Percentiles rank a stretch among this genome's conserved stretches.
phyloP scores from a whole-genome alignment of 2,329 filamentous ascomycete genomes.

The Clonostachys rosea region DNA sequence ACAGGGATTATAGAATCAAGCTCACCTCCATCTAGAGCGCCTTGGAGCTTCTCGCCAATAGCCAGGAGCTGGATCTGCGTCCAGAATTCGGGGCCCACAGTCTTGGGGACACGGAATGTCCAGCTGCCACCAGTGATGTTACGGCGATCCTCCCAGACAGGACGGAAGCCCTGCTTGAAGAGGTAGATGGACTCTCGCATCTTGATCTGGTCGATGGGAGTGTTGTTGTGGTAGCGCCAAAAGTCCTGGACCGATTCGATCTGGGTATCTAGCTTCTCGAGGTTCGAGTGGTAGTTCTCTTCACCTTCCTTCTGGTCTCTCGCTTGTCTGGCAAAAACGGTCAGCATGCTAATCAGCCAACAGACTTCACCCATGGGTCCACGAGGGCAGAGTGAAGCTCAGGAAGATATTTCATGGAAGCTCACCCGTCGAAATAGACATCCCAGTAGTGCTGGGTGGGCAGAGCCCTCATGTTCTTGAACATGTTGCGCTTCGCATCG shows the following conservation, averaged over 20 bases:
- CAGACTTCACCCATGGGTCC: background rate
- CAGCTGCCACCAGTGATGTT: constrained; percentile 84
- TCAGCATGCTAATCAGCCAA: background rate
- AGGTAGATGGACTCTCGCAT: constrained; percentile 75
- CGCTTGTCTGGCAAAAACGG: constrained; percentile 24
- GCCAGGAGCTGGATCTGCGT: constrained; percentile 77
- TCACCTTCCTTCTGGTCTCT: constrained; percentile 37
- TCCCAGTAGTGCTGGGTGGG: constrained; percentile 79
- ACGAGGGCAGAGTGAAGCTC: background rate
- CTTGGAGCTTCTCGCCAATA: constrained; percentile 76
- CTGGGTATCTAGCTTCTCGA: constrained; percentile 58
- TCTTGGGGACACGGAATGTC: constrained; percentile 87
- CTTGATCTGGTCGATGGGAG: constrained; percentile 69
- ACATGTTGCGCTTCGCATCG: constrained; percentile 78
- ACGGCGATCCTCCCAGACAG: constrained; percentile 80
- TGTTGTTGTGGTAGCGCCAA: constrained; percentile 80
- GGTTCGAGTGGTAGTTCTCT: constrained; percentile 45
- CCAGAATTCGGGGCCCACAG: constrained; percentile 69
- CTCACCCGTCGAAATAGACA: constrained; percentile 61
- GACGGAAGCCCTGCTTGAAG: constrained; percentile 73
- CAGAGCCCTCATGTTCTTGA: constrained; percentile 67
- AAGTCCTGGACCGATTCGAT: constrained; percentile 83
- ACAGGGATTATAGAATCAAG: constrained; percentile 4
- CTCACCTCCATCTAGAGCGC: constrained; percentile 65
- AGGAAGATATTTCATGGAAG: background rate